Evolutionary conservation across 495 filamentous ascomycete genomes (phyloP).

Genomic region (Saxispiralis lemnorum): DNA sequence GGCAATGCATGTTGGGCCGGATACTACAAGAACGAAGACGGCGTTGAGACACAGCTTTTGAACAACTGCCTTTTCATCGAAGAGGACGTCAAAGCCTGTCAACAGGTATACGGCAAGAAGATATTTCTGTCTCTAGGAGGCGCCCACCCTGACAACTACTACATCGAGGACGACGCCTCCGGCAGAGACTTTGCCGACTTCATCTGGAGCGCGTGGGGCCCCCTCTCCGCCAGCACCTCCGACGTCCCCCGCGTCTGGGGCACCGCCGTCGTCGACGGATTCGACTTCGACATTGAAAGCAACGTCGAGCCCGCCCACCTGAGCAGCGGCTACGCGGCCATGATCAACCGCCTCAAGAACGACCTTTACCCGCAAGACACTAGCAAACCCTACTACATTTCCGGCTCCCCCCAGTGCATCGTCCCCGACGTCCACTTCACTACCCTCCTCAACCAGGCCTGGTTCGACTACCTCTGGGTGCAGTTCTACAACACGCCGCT

Average conservation of each 20-base stretch:
- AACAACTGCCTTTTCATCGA: slow-evolving; percentile 23
- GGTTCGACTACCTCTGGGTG: slow-evolving; percentile 25
- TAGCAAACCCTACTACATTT: slow-evolving; percentile 23
- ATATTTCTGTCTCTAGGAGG: slow-evolving; percentile 25
- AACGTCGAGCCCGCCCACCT: slow-evolving; percentile 8
- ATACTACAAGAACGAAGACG: slow-evolving; percentile 19
- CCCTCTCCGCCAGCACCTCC: slow-evolving; percentile 18
- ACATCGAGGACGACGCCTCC: slow-evolving; percentile 20
- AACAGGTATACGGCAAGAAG: slow-evolving; percentile 24
- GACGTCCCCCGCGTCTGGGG: slow-evolving; percentile 29
- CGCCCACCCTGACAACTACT: slow-evolving; percentile 18
- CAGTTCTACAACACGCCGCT: slow-evolving; percentile 28
- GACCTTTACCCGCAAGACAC: slow-evolving; percentile 9
- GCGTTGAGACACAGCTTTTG: slow-evolving; percentile 15
- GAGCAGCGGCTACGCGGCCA: slow-evolving; percentile 18
- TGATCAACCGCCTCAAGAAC: slow-evolving; percentile 21
- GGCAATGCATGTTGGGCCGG: slow-evolving; percentile 43
- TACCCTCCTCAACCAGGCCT: slow-evolving; percentile 16
- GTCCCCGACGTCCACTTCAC: slow-evolving; percentile 22
- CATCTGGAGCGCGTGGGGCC: slow-evolving; percentile 49
- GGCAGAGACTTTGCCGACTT: slow-evolving; percentile 38
- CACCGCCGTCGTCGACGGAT: slow-evolving; percentile 23
- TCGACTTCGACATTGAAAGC: slow-evolving; percentile 27
- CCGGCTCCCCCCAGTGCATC: slow-evolving; percentile 26
- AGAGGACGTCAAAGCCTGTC: slow-evolving; percentile 22